These are phyloP conservation scores for Zygotorulaspora chibaensis DNA, from an alignment of 805 yeast species.

Conservation along the genomic window DNA sequence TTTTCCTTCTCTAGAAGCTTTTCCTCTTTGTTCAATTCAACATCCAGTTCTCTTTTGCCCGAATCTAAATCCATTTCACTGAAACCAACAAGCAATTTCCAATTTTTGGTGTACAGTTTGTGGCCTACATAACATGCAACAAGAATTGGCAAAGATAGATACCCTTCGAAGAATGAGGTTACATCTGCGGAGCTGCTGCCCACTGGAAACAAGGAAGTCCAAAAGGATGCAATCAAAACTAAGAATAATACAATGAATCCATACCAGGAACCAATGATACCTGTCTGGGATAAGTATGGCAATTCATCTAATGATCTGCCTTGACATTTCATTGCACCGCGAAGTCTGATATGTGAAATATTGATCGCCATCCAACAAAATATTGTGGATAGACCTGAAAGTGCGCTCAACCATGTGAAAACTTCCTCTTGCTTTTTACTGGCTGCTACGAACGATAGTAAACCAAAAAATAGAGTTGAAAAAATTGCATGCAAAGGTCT, in stretches of 20 bases:
- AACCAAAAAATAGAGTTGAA: constrained; percentile 54
- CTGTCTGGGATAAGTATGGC: constrained; percentile 58
- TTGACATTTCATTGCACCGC: constrained; percentile 51
- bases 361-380: constrained; percentile 55
- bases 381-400: constrained; percentile 49
- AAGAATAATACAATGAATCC: constrained; percentile 52
- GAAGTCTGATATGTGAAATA: constrained; percentile 47
- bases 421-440: constrained; percentile 43
- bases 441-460: constrained; percentile 54
- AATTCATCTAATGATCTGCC: constrained; percentile 59
- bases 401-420: constrained; percentile 52
- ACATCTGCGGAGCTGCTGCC: constrained; percentile 51
- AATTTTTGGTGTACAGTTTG: constrained; percentile 45
- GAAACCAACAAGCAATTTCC: constrained; percentile 37
- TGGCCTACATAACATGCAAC: constrained; percentile 56
- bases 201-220: constrained; percentile 70
- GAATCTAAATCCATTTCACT: constrained; percentile 54
- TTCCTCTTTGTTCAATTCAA: constrained; percentile 47
- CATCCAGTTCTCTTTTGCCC: constrained; percentile 53
- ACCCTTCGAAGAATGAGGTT: constrained; percentile 56
- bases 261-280: constrained; percentile 56
- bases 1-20: constrained; percentile 43
- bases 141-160: constrained; percentile 63
- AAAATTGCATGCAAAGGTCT: constrained; percentile 69
- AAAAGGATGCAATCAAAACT: constrained; percentile 67